Evolutionary conservation across 495 filamentous ascomycete genomes (phyloP), one percentile per base, ranked within the genome.

Genomic region (Tuber magnatum): DNA sequence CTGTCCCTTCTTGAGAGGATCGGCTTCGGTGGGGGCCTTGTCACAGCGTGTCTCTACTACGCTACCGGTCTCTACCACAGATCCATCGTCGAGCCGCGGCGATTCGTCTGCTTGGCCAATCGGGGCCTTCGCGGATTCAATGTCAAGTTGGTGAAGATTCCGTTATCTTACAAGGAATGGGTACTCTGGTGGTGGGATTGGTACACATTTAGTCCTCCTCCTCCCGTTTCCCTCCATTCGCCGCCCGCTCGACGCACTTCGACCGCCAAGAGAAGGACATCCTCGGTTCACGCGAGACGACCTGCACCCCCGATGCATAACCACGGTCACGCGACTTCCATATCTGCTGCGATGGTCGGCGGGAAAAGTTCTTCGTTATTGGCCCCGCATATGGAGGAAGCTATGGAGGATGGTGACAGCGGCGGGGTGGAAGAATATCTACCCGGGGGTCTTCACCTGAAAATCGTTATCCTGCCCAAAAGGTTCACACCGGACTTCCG

Each of bases 1-100:
- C 88, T 99, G 10, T 94, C 97, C 78, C 92, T 91, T 83, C 87
- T 88, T 24, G 92, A 97, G 84, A 94, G 93, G 82, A 88, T 99
- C 75, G 92, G 91, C 75, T 90, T 97, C 71, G 89, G 97, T 74
- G 93, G 93, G 18, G 95, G 95, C 41, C 85, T 94, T 74, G 88
- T 97, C 68, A 97, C 93, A 3, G 90, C 87, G 40, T 85, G 93
- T 61, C 86, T 98, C 69, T 89, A 97, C 80, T 97, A 94, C 92
- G 93, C 90, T 16, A 97, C 94, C 3, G 95, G 95, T 35, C 92
- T 95, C 82, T 98, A 94, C 91, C 93, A 98, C 80, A 89, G 93
- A 61, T 95, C 94, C 43, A 91, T 98, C 70, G 89, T 94, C 74
- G 98, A 96, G 93, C 95, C 95, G 70, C 88, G 95, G 65, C 89